Base-by-base conservation (phyloP, 192 early-diverging fungal species). In the Fimicolochytrium jonesii region DNA sequence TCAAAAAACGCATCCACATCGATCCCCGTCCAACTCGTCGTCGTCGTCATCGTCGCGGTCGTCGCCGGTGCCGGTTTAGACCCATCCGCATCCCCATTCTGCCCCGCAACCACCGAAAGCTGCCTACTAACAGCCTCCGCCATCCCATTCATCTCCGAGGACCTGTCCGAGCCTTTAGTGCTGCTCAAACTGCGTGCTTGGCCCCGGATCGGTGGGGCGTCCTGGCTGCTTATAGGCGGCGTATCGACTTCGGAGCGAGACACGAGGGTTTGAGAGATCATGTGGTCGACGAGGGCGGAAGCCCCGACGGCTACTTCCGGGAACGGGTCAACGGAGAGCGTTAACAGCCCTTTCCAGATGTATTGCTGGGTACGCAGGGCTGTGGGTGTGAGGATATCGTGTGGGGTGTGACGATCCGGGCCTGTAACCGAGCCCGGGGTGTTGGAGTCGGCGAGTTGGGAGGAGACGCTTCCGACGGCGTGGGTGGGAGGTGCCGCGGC, bases 301-400 rank as follows among this genome's bases (percentile, higher is more conserved):
- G 92, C 93, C 18, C 26, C 57, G 15, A 17, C 39, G 7, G 91
- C 77, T 4, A 95, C 91, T 17, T 88, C 88, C 0, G 78, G 82
- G 58, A 90, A 88, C 29, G 92, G 82, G 59, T 98, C 95, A 0
- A 86, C 81, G 18, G 87, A 88, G 9, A 98, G 77, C 41, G 76
- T 83, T 36, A 96, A 79, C 5, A 96, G 64, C 6, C 84, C 80
- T 77, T 95, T 95, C 87, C 88, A 92, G 17, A 94, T 80, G 17
- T 75, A 77, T 0, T 69, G 60, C 61, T 90, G 83, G 6, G 88
- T 82, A n/a, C n/a, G n/a, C n/a, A n/a, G n/a, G n/a, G n/a, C n/a
- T n/a, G n/a, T n/a, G n/a, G n/a, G n/a, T n/a, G n/a, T n/a, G n/a
- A n/a, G n/a, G n/a, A n/a, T n/a, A n/a, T n/a, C n/a, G n/a, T n/a